These are phyloP conservation scores for Boletus sp. DNA, from an alignment of 768 basidiomycete species.

Conservation along the genomic window DNA sequence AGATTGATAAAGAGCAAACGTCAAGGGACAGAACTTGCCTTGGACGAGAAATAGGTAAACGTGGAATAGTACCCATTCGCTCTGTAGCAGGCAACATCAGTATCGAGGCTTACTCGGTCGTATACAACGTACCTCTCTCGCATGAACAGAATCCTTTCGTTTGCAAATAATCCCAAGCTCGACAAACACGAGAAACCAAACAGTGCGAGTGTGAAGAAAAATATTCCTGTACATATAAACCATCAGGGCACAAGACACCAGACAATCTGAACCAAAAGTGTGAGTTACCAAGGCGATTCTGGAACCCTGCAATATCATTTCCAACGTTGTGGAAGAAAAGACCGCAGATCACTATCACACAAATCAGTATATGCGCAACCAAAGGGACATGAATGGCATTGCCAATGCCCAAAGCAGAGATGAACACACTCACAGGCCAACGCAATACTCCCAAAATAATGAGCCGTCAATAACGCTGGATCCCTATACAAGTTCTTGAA, in stretches of 20 bases:
- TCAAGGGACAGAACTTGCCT: slow-evolving; percentile 43
- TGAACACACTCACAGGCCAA: slow-evolving; percentile 66
- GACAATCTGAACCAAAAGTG: neutral
- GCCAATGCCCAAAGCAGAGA: neutral
- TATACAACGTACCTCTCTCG: slow-evolving; percentile 74
- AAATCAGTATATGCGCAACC: neutral
- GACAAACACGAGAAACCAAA: slow-evolving; percentile 98
- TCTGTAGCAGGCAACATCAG: slow-evolving; percentile 39
- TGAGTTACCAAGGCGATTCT: slow-evolving; percentile 79
- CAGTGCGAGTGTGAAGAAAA: slow-evolving; percentile 96
- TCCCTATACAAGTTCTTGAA: slow-evolving; percentile 99
- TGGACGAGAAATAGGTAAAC: slow-evolving; percentile 94
- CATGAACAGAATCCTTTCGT: slow-evolving; percentile 95
- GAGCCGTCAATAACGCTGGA: slow-evolving; percentile 85
- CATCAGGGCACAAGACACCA: neutral
- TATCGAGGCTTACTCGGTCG: neutral
- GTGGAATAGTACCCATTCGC: slow-evolving; percentile 98
- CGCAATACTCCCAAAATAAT: slow-evolving; percentile 82
- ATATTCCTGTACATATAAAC: slow-evolving; percentile 56
- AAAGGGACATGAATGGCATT: neutral
- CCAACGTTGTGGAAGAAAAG: slow-evolving; percentile 87
- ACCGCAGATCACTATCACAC: slow-evolving; percentile 75
- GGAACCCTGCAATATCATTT: slow-evolving; percentile 96
- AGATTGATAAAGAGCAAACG: neutral
- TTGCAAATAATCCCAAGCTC: slow-evolving; percentile 90